Base-by-base conservation (phyloP, 192 early-diverging fungal genomes). In the Coemansia sp. region DNA sequence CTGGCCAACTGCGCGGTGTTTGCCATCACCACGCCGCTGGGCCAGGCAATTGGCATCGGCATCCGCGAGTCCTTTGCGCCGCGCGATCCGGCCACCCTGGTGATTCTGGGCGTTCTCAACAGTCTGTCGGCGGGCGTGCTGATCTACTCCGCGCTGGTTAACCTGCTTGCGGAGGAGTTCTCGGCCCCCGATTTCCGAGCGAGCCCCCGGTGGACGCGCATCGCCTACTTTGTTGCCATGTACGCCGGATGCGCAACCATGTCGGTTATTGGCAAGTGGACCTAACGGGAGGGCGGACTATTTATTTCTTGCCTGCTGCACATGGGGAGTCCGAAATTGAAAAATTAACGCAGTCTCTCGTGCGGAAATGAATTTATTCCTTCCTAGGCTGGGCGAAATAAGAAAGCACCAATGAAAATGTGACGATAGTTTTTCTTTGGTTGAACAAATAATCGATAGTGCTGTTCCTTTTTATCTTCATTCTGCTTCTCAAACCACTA, bases 21-120 rank as follows among this genome's bases (percentile, higher is more conserved):
- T 75, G 83, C 89, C 0, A n/a, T 87, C n/a, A 94, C 88, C 18
- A 95, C 94, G 12, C 95, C 95, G 9, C 7, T 95, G 45, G 95
- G 95, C 37, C 83, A 91, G 52, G 86, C 81, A 0, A 84, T 96
- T 56, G 94, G 95, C 19, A 90, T 95, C 63, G 88, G 76, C 43
- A 83, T 94, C 62, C 82, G 85, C 5, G 65, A 82, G 37, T 71
- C 87, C 9, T 91, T 89, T 76, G 80, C 89, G 19, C 85, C 85
- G 3, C 70, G 83, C 10, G 85, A 86, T 0, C 61, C 75, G 1
- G 64, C 79, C 0, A 72, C 89, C 5, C 74, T 95, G 23, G 56
- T 93, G 15, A 71, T 87, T 11, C 87, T 92, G 70, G 95, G 93
- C 5, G 84, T 94, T 18, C 79, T 97, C 16, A 92, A 97, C 57